Evolutionary conservation across 441 rosid genomes (phyloP).

Genomic region (Macaranga tanarius): DNA sequence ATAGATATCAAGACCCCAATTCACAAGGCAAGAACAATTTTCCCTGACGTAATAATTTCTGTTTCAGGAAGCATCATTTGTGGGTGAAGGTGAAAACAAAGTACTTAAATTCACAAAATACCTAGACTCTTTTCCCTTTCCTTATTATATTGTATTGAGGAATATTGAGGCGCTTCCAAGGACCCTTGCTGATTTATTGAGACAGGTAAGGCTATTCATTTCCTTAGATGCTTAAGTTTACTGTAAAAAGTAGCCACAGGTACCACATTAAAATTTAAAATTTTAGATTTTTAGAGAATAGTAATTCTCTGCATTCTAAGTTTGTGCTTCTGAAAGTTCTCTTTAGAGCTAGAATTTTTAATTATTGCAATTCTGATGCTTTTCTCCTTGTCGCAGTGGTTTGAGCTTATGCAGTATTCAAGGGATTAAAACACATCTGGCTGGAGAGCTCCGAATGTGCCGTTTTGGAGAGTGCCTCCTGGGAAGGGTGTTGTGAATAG

Average conservation of each 20-base stretch:
- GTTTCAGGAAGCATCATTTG: conserved; percentile 53
- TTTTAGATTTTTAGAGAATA: not conserved
- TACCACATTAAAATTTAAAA: not conserved
- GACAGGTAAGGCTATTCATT: conserved; percentile 64
- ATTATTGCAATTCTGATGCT: not conserved
- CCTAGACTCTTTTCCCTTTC: conserved; percentile 94
- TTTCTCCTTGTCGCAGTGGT: conserved; percentile 60
- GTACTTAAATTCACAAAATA: conserved; percentile 49
- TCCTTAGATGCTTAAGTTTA: too few species aligned
- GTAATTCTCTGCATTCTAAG: not conserved
- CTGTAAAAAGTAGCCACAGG: too few species aligned
- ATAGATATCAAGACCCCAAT: not conserved
- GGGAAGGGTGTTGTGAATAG: too few species aligned
- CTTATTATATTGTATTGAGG: conserved; percentile 75
- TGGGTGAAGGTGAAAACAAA: conserved; percentile 32
- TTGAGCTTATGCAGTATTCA: conserved; percentile 84
- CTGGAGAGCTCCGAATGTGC: not conserved
- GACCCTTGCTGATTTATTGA: conserved; percentile 80
- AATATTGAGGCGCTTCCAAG: conserved; percentile 85
- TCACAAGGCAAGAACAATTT: not conserved
- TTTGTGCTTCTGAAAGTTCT: not conserved
- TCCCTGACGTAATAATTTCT: not conserved
- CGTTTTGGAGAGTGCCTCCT: too few species aligned
- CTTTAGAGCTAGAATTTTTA: not conserved
- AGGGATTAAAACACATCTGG: conserved; percentile 41